phyloP scores from a whole-genome alignment of 2,329 filamentous ascomycete genomes.

The Thyridium curvatum region DNA sequence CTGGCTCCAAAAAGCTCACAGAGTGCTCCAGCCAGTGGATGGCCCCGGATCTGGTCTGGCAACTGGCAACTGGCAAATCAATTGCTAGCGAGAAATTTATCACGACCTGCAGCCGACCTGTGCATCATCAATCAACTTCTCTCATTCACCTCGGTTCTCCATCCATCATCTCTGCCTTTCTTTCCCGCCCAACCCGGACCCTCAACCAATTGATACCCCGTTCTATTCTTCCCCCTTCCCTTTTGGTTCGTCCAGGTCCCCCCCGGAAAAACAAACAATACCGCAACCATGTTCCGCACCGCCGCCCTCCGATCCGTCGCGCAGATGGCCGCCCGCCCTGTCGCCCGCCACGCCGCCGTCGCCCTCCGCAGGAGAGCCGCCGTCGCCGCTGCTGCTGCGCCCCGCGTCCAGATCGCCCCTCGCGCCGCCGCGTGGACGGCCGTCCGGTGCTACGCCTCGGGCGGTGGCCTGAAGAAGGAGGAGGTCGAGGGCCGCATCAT shows the following conservation, averaged over 20 bases:
- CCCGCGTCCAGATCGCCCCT: constrained; percentile 47
- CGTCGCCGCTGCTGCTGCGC: constrained; percentile 38
- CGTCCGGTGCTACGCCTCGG: constrained; percentile 82
- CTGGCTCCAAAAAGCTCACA: too few relatives aligned
- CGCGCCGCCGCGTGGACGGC: constrained; percentile 58
- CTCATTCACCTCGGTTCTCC: too few relatives aligned
- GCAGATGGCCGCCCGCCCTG: constrained; percentile 43
- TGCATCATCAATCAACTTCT: too few relatives aligned
- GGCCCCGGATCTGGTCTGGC: too few relatives aligned
- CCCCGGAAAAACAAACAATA: too few relatives aligned
- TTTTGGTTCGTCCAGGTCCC: too few relatives aligned
- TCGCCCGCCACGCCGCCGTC: constrained; percentile 53
- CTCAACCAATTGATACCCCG: background rate
- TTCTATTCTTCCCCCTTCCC: background rate
- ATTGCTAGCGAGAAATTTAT: too few relatives aligned
- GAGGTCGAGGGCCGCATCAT: constrained; percentile 92
- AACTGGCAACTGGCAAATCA: too few relatives aligned
- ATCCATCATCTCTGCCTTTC: too few relatives aligned
- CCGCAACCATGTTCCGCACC: constrained; percentile 77
- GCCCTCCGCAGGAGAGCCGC: constrained; percentile 53
- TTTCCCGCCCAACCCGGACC: background rate
- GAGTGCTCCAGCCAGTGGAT: too few relatives aligned
- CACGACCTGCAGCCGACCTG: too few relatives aligned
- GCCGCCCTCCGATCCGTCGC: constrained; percentile 74
- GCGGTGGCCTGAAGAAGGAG: constrained; percentile 53